Conservation (phyloP, 192 early-diverging fungal genomes). For the Chytriomyces hyalinus region DNA sequence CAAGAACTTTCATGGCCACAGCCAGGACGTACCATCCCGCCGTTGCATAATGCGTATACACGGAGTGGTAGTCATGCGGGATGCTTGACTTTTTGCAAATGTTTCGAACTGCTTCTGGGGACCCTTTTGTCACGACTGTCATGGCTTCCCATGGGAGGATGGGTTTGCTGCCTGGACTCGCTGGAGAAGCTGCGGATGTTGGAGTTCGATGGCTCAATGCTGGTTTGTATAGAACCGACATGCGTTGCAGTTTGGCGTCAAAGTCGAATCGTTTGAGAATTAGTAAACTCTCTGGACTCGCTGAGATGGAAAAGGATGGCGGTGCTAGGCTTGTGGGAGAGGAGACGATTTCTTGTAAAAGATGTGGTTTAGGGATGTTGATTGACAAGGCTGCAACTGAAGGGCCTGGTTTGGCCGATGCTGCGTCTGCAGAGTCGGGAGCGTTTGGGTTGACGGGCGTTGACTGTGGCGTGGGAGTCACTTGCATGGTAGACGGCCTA, state of each 20-base stretch:
- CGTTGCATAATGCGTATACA: conserved; percentile 37
- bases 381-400: background rate
- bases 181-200: background rate
- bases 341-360: conserved; percentile 1
- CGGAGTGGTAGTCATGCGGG: conserved; percentile 42
- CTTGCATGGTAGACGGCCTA: background rate
- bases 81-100: conserved; percentile 45
- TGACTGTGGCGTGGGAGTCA: background rate
- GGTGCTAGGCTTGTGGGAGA: conserved; percentile 14
- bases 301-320: background rate
- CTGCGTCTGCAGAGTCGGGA: background rate
- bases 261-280: conserved; percentile 74
- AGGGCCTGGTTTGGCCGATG: background rate
- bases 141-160: conserved; percentile 34
- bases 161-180: background rate
- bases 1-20: conserved; percentile 32
- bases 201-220: background rate
- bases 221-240: conserved; percentile 29
- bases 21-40: conserved; percentile 57
- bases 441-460: background rate
- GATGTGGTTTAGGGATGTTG: background rate
- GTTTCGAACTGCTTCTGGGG: conserved; percentile 48
- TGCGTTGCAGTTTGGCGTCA: conserved; percentile 43
- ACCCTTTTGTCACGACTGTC: conserved; percentile 45
- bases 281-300: conserved; percentile 16